phyloP scores from a whole-genome alignment of 352 stramenopile genomes.

The Globisporangium polare region DNA sequence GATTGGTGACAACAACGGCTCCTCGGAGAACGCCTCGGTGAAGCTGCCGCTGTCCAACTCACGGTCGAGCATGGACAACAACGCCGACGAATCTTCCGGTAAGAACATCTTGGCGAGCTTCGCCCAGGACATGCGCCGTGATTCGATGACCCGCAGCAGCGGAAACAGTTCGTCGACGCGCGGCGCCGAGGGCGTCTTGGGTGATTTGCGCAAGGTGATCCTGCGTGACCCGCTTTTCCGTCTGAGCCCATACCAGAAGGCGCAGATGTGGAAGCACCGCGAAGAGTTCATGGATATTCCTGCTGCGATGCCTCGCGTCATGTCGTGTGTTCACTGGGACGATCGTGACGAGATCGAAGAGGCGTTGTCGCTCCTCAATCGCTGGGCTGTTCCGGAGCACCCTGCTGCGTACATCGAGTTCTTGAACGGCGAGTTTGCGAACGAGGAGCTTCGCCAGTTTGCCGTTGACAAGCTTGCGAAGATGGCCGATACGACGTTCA shows the following conservation, averaged over 20 bases:
- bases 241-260: conserved; percentile 78
- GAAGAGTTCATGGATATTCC: conserved; percentile 78
- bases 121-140: conserved; percentile 40
- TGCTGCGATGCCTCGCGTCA: conserved; percentile 64
- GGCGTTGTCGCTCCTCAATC: conserved; percentile 56
- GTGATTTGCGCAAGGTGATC: conserved; percentile 77
- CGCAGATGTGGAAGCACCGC: conserved; percentile 77
- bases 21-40: conserved; percentile 17
- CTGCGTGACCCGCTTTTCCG: conserved; percentile 77
- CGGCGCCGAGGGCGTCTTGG: conserved; percentile 38
- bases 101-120: conserved; percentile 50
- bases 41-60: conserved; percentile 6
- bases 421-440: conserved; percentile 74
- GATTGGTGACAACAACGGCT: conserved; percentile 36
- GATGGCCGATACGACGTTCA: conserved; percentile 87
- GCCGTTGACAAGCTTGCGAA: conserved; percentile 70
- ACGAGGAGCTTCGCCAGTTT: conserved; percentile 71
- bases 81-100: conserved; percentile 43
- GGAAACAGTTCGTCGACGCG: conserved; percentile 45
- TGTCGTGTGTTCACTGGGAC: conserved; percentile 81
- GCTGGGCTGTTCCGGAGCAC: conserved; percentile 70
- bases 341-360: conserved; percentile 69
- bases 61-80: conserved; percentile 33
- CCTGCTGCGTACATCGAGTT: conserved; percentile 81
- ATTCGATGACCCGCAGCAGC: conserved; percentile 56